Percentiles rank a stretch among this genome's conserved stretches.
Conservation (phyloP, 768 basidiomycete species). For the Pulveroboletus sp. region DNA sequence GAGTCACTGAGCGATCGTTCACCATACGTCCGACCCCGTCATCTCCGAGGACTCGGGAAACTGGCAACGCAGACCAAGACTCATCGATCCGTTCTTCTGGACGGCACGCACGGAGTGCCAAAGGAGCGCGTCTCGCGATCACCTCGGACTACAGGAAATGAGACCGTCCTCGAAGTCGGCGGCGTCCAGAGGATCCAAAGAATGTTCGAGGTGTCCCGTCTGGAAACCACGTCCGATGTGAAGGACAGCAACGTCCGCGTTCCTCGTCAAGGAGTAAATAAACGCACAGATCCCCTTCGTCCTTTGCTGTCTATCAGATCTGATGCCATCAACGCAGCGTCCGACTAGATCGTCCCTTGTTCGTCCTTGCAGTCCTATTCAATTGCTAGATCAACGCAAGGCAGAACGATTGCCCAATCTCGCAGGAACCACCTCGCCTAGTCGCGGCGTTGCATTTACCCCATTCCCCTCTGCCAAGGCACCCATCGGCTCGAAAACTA, state of each 20-base stretch:
- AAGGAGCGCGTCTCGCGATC: conserved; percentile 8
- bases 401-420: neutral
- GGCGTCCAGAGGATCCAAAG: conserved; percentile 6
- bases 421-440: neutral
- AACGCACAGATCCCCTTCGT: neutral
- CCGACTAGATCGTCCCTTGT: neutral
- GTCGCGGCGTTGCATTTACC: neutral
- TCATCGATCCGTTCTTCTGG: neutral
- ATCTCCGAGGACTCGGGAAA: conserved; percentile 13
- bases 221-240: neutral
- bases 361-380: neutral
- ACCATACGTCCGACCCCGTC: neutral
- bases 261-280: conserved; percentile 7
- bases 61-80: neutral
- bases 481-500: neutral
- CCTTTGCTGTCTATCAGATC: conserved; percentile 3
- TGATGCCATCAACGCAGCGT: neutral
- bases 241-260: conserved; percentile 11
- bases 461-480: neutral
- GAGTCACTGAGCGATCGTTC: neutral
- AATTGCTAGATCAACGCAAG: neutral
- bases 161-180: conserved; percentile 10
- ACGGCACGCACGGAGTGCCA: neutral
- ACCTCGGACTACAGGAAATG: conserved; percentile 7
- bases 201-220: conserved; percentile 1